Base-by-base conservation (phyloP, 139 green algal species). In the Chlamydomonas sphaeroides region DNA sequence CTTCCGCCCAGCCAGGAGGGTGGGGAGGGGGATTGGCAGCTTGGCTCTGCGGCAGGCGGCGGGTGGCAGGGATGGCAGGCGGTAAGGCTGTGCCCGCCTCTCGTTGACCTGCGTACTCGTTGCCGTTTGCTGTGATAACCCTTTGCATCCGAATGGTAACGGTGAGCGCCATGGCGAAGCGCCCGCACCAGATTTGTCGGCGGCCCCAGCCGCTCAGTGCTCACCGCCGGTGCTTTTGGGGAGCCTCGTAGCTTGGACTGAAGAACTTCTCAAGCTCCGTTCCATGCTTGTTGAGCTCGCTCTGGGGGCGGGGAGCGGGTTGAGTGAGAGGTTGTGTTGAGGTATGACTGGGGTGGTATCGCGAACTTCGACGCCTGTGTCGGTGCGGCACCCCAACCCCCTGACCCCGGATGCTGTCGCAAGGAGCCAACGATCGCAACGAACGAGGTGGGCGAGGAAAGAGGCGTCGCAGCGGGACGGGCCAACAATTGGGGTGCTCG, bases 201-300 rank as follows among this genome's bases (percentile, higher is more conserved):
- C 18, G 25, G 21, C 67, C 5, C 10, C 23, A 39, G 28, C 23
- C 28, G 45, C 2, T 33, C 65, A 21, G 23, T n/a, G 56, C 18
- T 53, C 45, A 53, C 45, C 45, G 45, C 45, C 45, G 45, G 11
- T 14, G 11, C 45, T 53, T 53, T 3, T 17, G 14, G 59, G 42
- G 38, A 35, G 7, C 59, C 59, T 7, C 30, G 28, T 17, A 6
- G 5, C 6, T 6, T 5, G 33, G 63, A 1, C 57, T 56, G 56
- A 79, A 79, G 56, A 79, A 79, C 17, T 68, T 5, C 33, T 67
- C 35, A 7, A 79, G 53, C 56, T 79, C 72, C 38, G 72, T 68
- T 0, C 72, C 72, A 79, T 79, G 72, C 14, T 63, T 67, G 39
- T 68, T 53, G 17, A 79, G 56, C 2, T 33, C 38, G 23, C 3